Evolutionary conservation across 768 basidiomycete genomes (phyloP), one percentile per base, ranked within the genome.

Genomic region (Tylopilus sp.): DNA sequence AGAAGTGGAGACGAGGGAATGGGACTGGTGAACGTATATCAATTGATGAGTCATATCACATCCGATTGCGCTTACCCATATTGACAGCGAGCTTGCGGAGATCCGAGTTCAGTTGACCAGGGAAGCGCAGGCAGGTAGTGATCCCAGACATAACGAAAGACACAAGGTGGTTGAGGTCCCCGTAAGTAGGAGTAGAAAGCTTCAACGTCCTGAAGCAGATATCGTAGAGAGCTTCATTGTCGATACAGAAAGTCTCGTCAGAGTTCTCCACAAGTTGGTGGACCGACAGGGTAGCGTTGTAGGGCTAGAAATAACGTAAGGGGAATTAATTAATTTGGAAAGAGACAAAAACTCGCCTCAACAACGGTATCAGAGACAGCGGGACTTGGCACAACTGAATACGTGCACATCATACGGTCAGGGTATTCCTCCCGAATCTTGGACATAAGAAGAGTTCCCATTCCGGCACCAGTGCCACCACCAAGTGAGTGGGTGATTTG

Each of bases 381-480:
- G 52, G 96, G 94, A 73, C 86, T 88, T 28, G 96, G 96, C 16
- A 98, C 92, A 65, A 99, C 96, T 51, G 97, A 98, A 80, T 96
- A 99, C 56, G 97, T 98, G 72, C 92, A 93, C 96, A 98, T 98
- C 96, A 99, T 99, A 52, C 97, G 82, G 74, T 99, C 97, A 60
- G 96, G 97, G 75, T 92, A 99, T 71, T 99, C 96, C 73, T 98
- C 95, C 60, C 96, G 85, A 71, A 99, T 97, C 79, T 99, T 99
- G 61, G 95, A 98, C 72, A 99, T 97, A 61, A 99, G 76, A 49
- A 99, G 88, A 42, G 97, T 98, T 73, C 97, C 97, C 96, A 99
- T 98, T 76, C 97, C 97, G 62, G 97, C 92, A 77, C 97, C 97
- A 63, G 97, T 99, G 74, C 96, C 97, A 77, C 97, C 97, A 77